These are phyloP conservation scores for Colletotrichum filicis DNA, from an alignment of 2,329 filamentous ascomycete genomes.

Conservation along the genomic window DNA sequence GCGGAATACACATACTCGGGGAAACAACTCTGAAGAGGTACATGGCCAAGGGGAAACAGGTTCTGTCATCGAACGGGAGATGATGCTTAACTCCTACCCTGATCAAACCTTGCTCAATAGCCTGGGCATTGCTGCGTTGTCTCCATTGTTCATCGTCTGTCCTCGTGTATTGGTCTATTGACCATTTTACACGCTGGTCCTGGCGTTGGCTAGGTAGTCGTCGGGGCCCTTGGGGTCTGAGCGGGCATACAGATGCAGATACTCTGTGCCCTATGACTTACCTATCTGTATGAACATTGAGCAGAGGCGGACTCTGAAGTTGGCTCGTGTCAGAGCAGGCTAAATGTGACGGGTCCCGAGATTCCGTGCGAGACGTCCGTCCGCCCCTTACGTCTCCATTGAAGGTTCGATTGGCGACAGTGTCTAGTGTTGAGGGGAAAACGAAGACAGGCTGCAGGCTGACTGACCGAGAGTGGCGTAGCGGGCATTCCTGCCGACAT, in stretches of 20 bases:
- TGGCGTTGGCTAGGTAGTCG: background rate
- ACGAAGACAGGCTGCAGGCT: too few relatives aligned
- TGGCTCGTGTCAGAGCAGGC: conserved; percentile 22
- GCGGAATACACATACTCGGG: too few relatives aligned
- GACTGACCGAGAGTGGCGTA: background rate
- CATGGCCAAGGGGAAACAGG: background rate
- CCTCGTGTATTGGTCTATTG: background rate
- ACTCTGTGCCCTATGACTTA: background rate
- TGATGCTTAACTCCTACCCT: conserved; percentile 17
- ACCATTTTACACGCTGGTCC: background rate
- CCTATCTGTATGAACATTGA: background rate
- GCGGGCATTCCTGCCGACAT: background rate
- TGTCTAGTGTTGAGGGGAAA: conserved; percentile 2
- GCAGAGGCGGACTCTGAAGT: background rate
- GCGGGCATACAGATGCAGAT: background rate
- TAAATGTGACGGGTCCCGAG: conserved; percentile 16
- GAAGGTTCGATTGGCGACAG: background rate
- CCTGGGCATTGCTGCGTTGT: background rate
- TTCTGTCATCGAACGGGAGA: conserved; percentile 11
- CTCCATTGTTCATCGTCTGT: background rate
- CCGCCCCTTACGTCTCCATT: background rate
- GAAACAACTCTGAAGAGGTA: background rate
- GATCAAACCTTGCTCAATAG: background rate
- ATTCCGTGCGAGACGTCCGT: conserved; percentile 9
- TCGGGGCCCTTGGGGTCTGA: conserved; percentile 12